Percentiles rank a stretch among this genome's conserved stretches.
These are phyloP conservation scores for Hemileia vastatrix DNA, from an alignment of 1,284 basidiomycete species.

Conservation along the genomic window DNA sequence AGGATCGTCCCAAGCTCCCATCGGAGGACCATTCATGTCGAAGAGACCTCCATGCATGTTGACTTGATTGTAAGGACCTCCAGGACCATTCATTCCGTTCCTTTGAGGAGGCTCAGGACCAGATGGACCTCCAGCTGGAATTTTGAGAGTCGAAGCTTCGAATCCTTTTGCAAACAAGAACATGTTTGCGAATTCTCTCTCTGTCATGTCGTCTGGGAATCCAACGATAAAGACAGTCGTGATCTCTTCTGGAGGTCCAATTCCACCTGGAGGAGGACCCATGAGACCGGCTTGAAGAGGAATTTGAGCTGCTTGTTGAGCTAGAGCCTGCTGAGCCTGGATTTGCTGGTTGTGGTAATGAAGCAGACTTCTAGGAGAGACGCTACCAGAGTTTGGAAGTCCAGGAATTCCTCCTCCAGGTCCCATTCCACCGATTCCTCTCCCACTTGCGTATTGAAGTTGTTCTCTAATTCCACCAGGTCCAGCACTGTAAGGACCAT, in stretches of 20 bases:
- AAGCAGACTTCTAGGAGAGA: slow-evolving; percentile 36
- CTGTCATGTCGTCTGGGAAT: slow-evolving; percentile 97
- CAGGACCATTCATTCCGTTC: slow-evolving; percentile 9
- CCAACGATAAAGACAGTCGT: slow-evolving; percentile 98
- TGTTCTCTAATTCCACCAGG: slow-evolving; percentile 23
- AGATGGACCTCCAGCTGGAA: slow-evolving; percentile 54
- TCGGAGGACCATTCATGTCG: slow-evolving; percentile 22
- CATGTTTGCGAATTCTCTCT: slow-evolving; percentile 99
- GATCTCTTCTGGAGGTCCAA: slow-evolving; percentile 60
- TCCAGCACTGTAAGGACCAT: slow-evolving; percentile 18
- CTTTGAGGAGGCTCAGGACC: background rate
- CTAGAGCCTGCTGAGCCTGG: slow-evolving; percentile 27
- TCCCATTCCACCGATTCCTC: slow-evolving; percentile 26
- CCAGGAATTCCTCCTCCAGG: slow-evolving; percentile 8
- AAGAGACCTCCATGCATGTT: slow-evolving; percentile 31
- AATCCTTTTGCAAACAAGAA: slow-evolving; percentile 93
- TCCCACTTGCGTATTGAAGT: slow-evolving; percentile 22
- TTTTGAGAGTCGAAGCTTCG: slow-evolving; percentile 94
- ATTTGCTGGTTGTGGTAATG: slow-evolving; percentile 35
- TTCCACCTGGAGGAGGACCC: background rate
- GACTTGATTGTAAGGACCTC: slow-evolving; percentile 34
- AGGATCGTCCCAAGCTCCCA: slow-evolving; percentile 29
- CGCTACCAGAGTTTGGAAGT: slow-evolving; percentile 28
- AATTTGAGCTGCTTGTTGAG: slow-evolving; percentile 27
- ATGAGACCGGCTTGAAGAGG: background rate